Base-by-base conservation (phyloP, 2,329 filamentous ascomycete species). In the Bipolaris zeicola region DNA sequence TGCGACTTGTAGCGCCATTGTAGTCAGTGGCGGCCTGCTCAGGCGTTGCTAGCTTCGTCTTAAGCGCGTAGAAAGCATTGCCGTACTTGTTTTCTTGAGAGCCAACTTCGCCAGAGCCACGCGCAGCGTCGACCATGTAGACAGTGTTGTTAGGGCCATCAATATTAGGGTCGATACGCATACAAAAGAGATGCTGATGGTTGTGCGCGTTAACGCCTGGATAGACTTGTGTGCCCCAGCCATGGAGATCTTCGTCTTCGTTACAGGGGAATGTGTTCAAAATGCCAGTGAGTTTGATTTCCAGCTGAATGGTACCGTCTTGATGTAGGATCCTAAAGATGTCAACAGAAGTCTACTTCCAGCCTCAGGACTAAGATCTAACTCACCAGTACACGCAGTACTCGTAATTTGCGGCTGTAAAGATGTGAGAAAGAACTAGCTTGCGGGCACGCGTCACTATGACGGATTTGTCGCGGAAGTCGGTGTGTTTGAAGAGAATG, bases 161-260 rank as follows among this genome's bases (percentile, higher is more conserved):
- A 11, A 80, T 66, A 1, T 74, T 71, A 5, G 79, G 76, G 50
- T 81, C 78, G 3, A 80, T 78, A n/a, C 79, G 76, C 6, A 80
- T 64, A 33, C 66, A 76, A 61, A 81, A 79, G 1, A 80, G 61
- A 50, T 80, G 78, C 56, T 80, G 79, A 52, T 80, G 78, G 49
- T 78, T 75, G 0, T 77, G 76, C 0, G 79, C 78, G 28, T 80
- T 59, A 2, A 80, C 76, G 1, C 78, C 79, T 0, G 75, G 75
- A 0, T 73, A 74, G 8, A 80, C 78, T 5, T 73, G 62, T 0
- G 77, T 79, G 13, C 78, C 78, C 20, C 70, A 79, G 5, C 71
- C 65, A 5, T 74, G 72, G 24, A 69, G 68, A 13, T 45, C 61
- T 18, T 76, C 72, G 1, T 60, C 70, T 2, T 71, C 57, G 24